Conservation (phyloP, 2,329 filamentous ascomycete genomes). For the Aureobasidium mangrovei region DNA sequence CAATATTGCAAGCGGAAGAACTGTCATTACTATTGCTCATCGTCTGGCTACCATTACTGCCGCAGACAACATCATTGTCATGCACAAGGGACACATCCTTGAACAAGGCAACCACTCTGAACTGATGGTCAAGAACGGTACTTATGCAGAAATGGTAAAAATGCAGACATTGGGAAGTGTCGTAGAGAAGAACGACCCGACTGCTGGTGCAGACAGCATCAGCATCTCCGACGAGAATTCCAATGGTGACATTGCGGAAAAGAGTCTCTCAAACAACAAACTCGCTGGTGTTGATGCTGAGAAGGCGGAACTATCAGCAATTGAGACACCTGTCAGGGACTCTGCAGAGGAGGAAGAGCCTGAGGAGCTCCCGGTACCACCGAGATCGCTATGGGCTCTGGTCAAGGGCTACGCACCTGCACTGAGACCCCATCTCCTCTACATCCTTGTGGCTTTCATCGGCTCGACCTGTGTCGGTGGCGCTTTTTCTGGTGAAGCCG, state of each 20-base stretch:
- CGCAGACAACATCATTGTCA: conserved; percentile 36
- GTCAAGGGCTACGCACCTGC: conserved; percentile 29
- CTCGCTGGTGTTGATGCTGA: background rate
- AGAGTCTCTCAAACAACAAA: background rate
- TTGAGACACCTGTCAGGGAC: conserved; percentile 9
- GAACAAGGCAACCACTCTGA: conserved; percentile 43
- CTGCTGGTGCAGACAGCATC: conserved; percentile 8
- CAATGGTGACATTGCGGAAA: conserved; percentile 4
- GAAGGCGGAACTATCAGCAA: conserved; percentile 2
- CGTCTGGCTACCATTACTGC: conserved; percentile 32
- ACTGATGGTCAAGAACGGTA: conserved; percentile 29
- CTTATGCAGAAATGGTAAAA: conserved; percentile 42
- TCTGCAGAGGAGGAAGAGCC: conserved; percentile 17
- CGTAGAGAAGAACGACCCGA: background rate
- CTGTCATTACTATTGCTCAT: conserved; percentile 38
- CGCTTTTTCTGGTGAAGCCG: conserved; percentile 48
- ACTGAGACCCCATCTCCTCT: conserved; percentile 37
- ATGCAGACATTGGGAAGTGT: conserved; percentile 32
- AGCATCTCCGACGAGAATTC: background rate
- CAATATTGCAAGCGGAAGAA: conserved; percentile 25
- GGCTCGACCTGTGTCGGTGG: conserved; percentile 45
- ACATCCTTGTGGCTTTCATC: conserved; percentile 18
- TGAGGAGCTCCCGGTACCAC: conserved; percentile 16
- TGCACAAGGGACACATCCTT: conserved; percentile 42
- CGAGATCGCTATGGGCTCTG: conserved; percentile 25